Conservation (phyloP, 1,284 basidiomycete species). For the Ganoderma sinense region DNA sequence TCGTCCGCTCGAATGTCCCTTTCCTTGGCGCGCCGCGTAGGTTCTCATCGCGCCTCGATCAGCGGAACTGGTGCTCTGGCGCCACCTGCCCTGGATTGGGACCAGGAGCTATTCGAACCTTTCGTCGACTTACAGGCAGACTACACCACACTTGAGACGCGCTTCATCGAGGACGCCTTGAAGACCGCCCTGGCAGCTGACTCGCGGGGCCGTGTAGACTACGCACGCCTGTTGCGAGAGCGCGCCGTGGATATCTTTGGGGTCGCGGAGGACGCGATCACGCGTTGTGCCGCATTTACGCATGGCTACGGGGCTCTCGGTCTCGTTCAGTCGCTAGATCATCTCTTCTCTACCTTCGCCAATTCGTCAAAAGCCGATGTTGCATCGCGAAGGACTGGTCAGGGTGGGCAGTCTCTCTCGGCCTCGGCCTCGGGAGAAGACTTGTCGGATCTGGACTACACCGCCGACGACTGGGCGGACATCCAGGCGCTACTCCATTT, state of each 20-base stretch:
- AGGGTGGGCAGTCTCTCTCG: constrained; percentile 35
- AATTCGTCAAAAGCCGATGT: constrained; percentile 67
- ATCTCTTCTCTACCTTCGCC: constrained; percentile 73
- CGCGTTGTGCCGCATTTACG: constrained; percentile 81
- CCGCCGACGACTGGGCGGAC: constrained; percentile 84
- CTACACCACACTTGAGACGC: constrained; percentile 80
- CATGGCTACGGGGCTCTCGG: constrained; percentile 85
- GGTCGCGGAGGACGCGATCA: constrained; percentile 81
- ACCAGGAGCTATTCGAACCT: constrained; percentile 89
- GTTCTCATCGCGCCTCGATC: constrained; percentile 45
- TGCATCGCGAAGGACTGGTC: constrained; percentile 47
- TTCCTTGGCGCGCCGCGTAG: constrained; percentile 71
- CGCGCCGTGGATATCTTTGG: constrained; percentile 75
- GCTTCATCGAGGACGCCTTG: constrained; percentile 68
- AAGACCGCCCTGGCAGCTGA: constrained; percentile 46
- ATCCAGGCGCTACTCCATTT: constrained; percentile 88
- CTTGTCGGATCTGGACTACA: constrained; percentile 85
- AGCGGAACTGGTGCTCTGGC: constrained; percentile 33
- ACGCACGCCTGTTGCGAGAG: constrained; percentile 75
- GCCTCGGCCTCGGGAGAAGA: constrained; percentile 58
- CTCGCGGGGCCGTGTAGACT: constrained; percentile 49
- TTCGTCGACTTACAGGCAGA: constrained; percentile 90
- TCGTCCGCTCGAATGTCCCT: constrained; percentile 78
- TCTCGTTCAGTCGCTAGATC: constrained; percentile 77
- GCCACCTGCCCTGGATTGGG: constrained; percentile 72